A percentile compares a stretch with the other conserved stretches of the same genome.
Evolutionary conservation across 306 rosid genomes (phyloP).

Genomic region (Quercus alba): DNA sequence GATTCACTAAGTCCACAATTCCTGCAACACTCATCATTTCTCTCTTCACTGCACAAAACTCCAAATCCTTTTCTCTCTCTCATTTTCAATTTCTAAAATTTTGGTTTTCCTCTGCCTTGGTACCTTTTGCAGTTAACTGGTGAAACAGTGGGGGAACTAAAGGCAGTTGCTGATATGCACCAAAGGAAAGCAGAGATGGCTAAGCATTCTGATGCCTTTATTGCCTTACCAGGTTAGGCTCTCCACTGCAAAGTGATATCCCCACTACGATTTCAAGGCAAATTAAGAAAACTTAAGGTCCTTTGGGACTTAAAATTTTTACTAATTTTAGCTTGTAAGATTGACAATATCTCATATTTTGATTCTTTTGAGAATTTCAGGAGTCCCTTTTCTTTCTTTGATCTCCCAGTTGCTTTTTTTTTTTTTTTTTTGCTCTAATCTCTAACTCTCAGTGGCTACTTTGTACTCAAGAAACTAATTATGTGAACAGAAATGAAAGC

Average conservation of each 20-base stretch:
- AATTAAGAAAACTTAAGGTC: conserved; percentile 14
- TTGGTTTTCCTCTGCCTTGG: conserved; percentile 24
- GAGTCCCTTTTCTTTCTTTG: conserved; percentile 14
- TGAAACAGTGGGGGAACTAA: conserved; percentile 97
- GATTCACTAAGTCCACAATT: conserved; percentile 19
- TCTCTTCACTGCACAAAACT: conserved; percentile 31
- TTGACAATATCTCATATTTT: conserved; percentile 33
- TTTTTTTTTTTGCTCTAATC: too few relatives aligned
- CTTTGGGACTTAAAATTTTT: conserved; percentile 33
- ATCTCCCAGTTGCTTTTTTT: neutral
- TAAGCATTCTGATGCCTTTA: conserved; percentile 96
- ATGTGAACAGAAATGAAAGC: neutral
- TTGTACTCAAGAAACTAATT: conserved; percentile 6
- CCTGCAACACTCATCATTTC: conserved; percentile 55
- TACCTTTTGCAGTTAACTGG: conserved; percentile 82
- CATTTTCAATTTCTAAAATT: conserved; percentile 20
- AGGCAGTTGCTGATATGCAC: conserved; percentile 98
- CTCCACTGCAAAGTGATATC: conserved; percentile 16
- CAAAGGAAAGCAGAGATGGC: conserved; percentile 99
- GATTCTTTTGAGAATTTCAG: conserved; percentile 20
- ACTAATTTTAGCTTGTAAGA: conserved; percentile 36
- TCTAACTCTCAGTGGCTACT: neutral
- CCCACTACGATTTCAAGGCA: conserved; percentile 16
- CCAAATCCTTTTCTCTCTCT: conserved; percentile 19
- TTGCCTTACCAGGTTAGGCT: conserved; percentile 93